phyloP scores from a whole-genome alignment of 176 grass and related monocot species.

The Juncus inflexus region DNA sequence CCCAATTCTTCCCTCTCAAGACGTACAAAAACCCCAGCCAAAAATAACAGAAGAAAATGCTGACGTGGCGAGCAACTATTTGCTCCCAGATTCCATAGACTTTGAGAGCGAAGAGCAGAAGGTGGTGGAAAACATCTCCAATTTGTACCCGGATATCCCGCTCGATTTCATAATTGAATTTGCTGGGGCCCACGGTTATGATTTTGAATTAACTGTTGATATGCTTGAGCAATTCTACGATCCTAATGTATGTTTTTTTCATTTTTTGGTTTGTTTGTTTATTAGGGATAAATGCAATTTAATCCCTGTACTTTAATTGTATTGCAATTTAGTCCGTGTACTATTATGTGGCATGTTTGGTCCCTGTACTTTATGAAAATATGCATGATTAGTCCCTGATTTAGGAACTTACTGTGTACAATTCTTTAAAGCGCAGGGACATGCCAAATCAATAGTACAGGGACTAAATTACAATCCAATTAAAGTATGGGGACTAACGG shows the following conservation, averaged over 20 bases:
- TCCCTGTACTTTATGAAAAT: too few relatives aligned
- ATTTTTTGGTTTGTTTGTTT: not conserved
- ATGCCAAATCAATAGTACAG: too few relatives aligned
- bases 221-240: slow-evolving; percentile 26
- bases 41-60: not conserved
- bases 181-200: slow-evolving; percentile 22
- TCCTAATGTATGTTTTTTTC: slow-evolving; percentile 18
- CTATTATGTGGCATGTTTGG: too few relatives aligned
- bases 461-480: too few relatives aligned
- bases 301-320: too few relatives aligned
- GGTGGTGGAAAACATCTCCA: slow-evolving; percentile 30
- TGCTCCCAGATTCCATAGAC: slow-evolving; percentile 4
- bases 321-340: too few relatives aligned
- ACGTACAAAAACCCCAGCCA: not conserved
- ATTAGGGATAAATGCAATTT: too few relatives aligned
- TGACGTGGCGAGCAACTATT: not conserved
- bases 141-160: slow-evolving; percentile 25
- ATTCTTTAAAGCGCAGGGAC: too few relatives aligned
- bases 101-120: slow-evolving; percentile 23
- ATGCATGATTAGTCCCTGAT: too few relatives aligned
- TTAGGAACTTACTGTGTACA: too few relatives aligned
- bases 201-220: slow-evolving; percentile 27
- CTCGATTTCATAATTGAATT: slow-evolving; percentile 21
- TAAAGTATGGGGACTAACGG: too few relatives aligned
- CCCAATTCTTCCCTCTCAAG: not conserved